Base-by-base conservation (phyloP, 2,329 filamentous ascomycete genomes). In the Exophiala alcalophila region DNA sequence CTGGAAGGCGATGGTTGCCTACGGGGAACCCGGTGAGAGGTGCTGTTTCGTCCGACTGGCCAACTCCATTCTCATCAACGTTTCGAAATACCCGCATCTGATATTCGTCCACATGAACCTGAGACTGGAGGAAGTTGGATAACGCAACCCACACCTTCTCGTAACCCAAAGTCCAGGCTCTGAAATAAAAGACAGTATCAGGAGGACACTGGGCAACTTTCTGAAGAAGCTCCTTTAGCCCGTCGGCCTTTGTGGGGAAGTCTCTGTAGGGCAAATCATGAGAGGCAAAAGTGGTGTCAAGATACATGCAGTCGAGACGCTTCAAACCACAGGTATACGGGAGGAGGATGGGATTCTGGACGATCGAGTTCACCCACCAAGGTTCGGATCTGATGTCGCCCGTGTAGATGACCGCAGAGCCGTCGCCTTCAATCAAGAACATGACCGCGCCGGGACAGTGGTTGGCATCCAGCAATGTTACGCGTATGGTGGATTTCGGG, bases 91-190 rank as follows among this genome's bases (percentile, higher is more conserved):
- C 71, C 1, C 73, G 66, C 57, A 83, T 71, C 54, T 90, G 87
- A 60, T 96, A 96, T 11, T 78, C 69, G 59, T 94, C 88, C 2
- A 96, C 78, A 56, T 96, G 91, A 2, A 95, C 77, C 71, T 83
- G 55, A 1, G 82, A 83, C 4, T 77, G 66, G 0, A 96, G 68
- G 8, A 80, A 78, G 15, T 81, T 76, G 0, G 88, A 82, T 1
- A 97, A 66, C 0, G 87, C 84, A 45, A 89, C 70, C 89, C 89
- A 96, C 0, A 95, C 88, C 38, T 94, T 85, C 61, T 97, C 90
- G 51, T 96, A 95, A 0, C 86, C 86, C 59, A 92, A 92, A 0
- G 91, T 96, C 89, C 90, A 95, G 1, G 88, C 79, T 43, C 89
- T 79, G 31, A 97, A 75, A 61, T 94, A 85, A 57, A 95, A 96